Percentiles rank a stretch among this genome's conserved stretches.
Evolutionary conservation across 2,329 filamentous ascomycete genomes (phyloP).

Genomic region (Helminthosporium solani): DNA sequence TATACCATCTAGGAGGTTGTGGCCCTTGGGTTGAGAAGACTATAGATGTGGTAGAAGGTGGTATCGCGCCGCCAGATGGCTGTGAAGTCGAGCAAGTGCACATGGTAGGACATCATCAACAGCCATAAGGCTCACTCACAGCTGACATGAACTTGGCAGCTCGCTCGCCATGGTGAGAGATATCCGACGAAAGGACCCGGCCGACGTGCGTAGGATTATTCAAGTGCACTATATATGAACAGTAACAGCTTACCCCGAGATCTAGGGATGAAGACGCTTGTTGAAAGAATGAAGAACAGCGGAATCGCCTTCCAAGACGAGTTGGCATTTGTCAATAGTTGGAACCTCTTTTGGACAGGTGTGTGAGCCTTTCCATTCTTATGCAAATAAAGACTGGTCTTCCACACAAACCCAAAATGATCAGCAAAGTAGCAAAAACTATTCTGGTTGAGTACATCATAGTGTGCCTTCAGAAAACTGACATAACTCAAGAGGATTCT

Average conservation of each 20-base stretch:
- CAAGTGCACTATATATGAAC: background rate
- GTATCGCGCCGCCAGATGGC: constrained; percentile 48
- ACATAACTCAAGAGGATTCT: constrained; percentile 24
- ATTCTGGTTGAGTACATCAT: too few species aligned
- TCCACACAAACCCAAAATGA: too few species aligned
- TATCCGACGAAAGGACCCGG: constrained; percentile 57
- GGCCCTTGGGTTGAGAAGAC: constrained; percentile 57
- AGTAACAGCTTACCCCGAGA: constrained; percentile 13
- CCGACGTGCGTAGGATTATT: constrained; percentile 44
- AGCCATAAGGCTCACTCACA: constrained; percentile 17
- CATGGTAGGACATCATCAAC: constrained; percentile 46
- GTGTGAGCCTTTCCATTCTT: constrained; percentile 4
- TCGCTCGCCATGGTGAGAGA: constrained; percentile 59
- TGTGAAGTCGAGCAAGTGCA: constrained; percentile 60
- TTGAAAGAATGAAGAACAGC: constrained; percentile 48
- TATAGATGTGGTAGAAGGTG: constrained; percentile 43
- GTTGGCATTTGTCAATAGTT: constrained; percentile 56
- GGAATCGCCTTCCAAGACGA: constrained; percentile 49
- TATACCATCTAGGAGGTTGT: constrained; percentile 57
- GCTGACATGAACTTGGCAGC: constrained; percentile 35
- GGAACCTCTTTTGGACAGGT: constrained; percentile 56
- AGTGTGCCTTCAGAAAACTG: constrained; percentile 21
- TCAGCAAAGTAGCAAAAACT: too few species aligned
- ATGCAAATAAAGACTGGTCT: too few species aligned
- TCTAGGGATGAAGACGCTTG: constrained; percentile 50